Evolutionary conservation across 2,329 filamentous ascomycete species (phyloP).

Genomic region (Aureobasidium sp.): DNA sequence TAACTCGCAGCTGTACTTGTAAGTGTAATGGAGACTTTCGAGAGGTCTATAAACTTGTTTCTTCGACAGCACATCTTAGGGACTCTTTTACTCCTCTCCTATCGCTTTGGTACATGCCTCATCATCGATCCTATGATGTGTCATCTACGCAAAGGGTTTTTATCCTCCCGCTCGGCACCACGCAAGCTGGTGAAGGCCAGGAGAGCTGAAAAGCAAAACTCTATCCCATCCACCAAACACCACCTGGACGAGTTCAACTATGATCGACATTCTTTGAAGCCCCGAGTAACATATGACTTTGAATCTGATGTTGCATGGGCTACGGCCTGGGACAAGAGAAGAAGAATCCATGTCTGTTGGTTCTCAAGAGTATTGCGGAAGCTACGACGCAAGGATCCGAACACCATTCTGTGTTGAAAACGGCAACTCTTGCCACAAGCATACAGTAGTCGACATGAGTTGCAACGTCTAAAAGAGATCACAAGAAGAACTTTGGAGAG

Average conservation of each 20-base stretch:
- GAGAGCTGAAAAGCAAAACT: background rate
- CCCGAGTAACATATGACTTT: background rate
- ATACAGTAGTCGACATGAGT: background rate
- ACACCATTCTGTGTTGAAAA: background rate
- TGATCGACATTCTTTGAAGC: background rate
- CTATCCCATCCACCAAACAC: background rate
- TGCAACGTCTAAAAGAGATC: background rate
- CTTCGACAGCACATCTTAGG: background rate
- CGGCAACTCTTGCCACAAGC: background rate
- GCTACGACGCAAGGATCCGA: background rate
- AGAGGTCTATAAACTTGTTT: background rate
- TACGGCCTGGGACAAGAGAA: background rate
- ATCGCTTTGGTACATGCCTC: background rate
- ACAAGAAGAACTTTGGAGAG: background rate
- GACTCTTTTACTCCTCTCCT: background rate
- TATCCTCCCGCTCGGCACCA: background rate
- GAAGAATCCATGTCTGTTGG: background rate
- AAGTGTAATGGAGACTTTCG: background rate
- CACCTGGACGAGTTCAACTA: background rate
- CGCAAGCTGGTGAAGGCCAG: background rate
- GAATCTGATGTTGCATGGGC: background rate
- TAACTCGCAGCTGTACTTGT: background rate
- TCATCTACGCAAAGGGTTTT: background rate
- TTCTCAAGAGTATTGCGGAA: background rate
- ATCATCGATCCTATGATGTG: background rate